phyloP scores from a whole-genome alignment of 352 stramenopile species.

The Phytophthora pistaciae region DNA sequence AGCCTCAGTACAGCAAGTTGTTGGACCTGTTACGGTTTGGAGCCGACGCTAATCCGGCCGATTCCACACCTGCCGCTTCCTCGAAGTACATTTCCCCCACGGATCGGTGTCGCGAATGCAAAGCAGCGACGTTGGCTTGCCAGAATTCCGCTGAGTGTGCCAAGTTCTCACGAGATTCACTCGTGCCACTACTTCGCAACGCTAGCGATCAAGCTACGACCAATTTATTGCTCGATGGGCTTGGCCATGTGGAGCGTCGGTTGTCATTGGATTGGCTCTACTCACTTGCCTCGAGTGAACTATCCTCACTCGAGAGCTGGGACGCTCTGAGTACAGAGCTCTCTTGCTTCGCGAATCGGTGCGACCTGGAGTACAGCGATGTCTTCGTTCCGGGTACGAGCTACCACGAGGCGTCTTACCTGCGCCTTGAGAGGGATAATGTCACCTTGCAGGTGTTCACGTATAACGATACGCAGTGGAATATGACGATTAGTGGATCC shows the following conservation, averaged over 20 bases:
- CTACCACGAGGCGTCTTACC: not conserved
- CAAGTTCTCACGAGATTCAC: not conserved
- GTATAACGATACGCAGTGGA: not conserved
- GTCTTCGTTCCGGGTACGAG: not conserved
- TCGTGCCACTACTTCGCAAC: not conserved
- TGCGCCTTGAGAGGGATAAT: not conserved
- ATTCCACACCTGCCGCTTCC: not conserved
- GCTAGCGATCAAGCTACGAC: not conserved
- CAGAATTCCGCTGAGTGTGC: not conserved
- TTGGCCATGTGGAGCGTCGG: not conserved
- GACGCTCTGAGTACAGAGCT: not conserved
- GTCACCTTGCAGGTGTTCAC: not conserved
- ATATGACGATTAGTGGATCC: not conserved
- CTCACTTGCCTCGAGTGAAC: not conserved
- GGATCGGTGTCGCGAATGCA: not conserved
- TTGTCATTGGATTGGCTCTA: not conserved
- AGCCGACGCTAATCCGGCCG: not conserved
- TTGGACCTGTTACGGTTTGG: not conserved
- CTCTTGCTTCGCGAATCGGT: not conserved
- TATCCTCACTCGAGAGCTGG: conserved; percentile 3
- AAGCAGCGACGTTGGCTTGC: not conserved
- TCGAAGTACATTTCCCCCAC: not conserved
- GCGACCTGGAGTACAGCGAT: not conserved
- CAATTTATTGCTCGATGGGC: not conserved
- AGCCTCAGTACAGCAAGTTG: conserved; percentile 1